Base-by-base conservation (phyloP, 2,329 filamentous ascomycete species). In the Calonectria pteridis region DNA sequence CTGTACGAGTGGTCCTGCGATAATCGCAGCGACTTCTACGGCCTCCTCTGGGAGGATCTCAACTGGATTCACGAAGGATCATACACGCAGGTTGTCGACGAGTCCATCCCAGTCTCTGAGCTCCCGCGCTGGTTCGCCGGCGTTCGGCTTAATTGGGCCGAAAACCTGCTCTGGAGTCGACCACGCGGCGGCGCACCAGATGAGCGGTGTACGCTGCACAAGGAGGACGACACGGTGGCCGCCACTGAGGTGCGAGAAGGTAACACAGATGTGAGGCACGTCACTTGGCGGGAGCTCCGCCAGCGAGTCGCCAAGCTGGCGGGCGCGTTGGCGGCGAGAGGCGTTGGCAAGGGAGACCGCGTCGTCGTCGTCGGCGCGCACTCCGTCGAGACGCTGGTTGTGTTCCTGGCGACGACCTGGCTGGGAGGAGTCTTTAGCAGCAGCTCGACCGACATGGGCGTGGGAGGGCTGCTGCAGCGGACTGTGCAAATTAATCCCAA, bases 391-490 rank as follows among this genome's bases (percentile, higher is more conserved):
- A 96, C 94, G 0, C 85, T 95, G 70, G 86, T 92, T 2, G 90
- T 95, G 1, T 93, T 94, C 80, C 86, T 95, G 72, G 94, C 94
- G 0, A 89, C 91, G 0, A 90, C 90, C 1, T 92, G 93, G 83
- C 80, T 97, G 1, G 95, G 95, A 0, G 95, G 88, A 0, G 82
- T 97, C 1, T 97, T 97, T 82, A 94, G 91, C 77, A 94, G 91
- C 62, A 93, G 91, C 67, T 94, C 92, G 10, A 96, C 95, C 0
- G 95, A 97, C 83, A 97, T 97, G 93, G 95, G 95, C 0, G 92
- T 93, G 18, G 92, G 93, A 75, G 95, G 94, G 0, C 90, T 97
- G 23, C 79, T 97, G 77, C 94, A 97, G 83, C 87, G 95, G 40
- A 87, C 94, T 31, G 84, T 92, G 63, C 94, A 97, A 86, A 92